Percentiles rank a stretch among this genome's conserved stretches.
These are phyloP conservation scores for Achlya hypogyna DNA, from an alignment of 352 stramenopile genomes.

Conservation along the genomic window DNA sequence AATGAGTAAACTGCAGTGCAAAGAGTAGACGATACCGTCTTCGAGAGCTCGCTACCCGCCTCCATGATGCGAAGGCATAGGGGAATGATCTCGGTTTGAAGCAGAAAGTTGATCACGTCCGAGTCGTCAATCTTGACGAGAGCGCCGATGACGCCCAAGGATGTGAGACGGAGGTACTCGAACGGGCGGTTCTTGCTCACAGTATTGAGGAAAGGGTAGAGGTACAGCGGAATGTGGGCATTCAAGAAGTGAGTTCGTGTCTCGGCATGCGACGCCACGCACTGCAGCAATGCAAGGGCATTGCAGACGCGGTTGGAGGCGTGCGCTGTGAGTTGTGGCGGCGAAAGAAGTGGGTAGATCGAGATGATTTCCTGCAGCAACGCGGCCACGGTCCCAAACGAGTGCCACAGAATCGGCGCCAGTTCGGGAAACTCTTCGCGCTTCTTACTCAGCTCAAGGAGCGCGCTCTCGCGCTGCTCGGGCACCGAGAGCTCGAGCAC, in stretches of 20 bases:
- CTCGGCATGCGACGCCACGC: slow-evolving; percentile 95
- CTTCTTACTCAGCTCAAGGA: slow-evolving; percentile 98
- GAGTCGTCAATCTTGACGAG: slow-evolving; percentile 99
- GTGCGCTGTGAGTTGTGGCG: slow-evolving; percentile 94
- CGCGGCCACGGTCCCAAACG: slow-evolving; percentile 93
- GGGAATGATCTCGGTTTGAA: slow-evolving; percentile 99
- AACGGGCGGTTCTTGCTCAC: slow-evolving; percentile 98
- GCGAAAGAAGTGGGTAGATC: slow-evolving; percentile 96
- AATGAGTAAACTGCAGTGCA: neutral
- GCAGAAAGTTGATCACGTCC: slow-evolving; percentile 97
- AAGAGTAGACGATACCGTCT: slow-evolving; percentile 82
- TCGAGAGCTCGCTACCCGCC: slow-evolving; percentile 94
- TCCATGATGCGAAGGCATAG: slow-evolving; percentile 99
- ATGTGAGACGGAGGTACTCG: slow-evolving; percentile 97
- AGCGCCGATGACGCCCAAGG: slow-evolving; percentile 96
- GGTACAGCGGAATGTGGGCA: slow-evolving; percentile 96
- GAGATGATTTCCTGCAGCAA: slow-evolving; percentile 98
- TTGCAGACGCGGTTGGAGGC: slow-evolving; percentile 98
- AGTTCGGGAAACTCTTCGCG: slow-evolving; percentile 96
- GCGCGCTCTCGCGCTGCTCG: slow-evolving; percentile 92
- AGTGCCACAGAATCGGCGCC: slow-evolving; percentile 97
- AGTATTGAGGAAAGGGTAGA: slow-evolving; percentile 99
- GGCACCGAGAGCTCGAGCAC: slow-evolving; percentile 90
- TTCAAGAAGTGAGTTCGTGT: slow-evolving; percentile 96
- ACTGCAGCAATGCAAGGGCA: slow-evolving; percentile 96